Evolutionary conservation across 768 basidiomycete genomes (phyloP).

Genomic region (Russula compacta): DNA sequence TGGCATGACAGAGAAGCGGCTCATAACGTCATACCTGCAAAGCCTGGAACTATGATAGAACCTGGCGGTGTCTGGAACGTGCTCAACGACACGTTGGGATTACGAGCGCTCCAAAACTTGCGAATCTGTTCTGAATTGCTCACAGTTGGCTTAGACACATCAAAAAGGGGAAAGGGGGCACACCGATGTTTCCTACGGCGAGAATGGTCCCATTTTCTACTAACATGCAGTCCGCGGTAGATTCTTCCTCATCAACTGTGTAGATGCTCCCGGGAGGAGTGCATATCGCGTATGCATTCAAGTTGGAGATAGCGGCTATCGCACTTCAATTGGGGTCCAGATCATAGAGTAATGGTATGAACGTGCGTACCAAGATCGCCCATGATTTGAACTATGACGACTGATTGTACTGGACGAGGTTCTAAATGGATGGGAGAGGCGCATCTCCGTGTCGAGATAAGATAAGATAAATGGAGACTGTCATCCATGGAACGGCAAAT

Average conservation of each 20-base stretch:
- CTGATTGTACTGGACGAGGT: background rate
- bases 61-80: conserved; percentile 22
- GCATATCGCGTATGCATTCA: conserved; percentile 47
- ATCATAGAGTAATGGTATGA: background rate
- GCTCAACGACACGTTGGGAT: conserved; percentile 24
- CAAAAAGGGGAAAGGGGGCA: conserved; percentile 11
- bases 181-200: conserved; percentile 8
- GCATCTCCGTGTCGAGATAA: background rate
- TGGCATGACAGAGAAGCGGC: background rate
- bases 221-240: conserved; percentile 9
- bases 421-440: too few species aligned
- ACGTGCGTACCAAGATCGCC: background rate
- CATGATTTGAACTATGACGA: background rate
- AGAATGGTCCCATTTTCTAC: conserved; percentile 7
- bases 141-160: too few species aligned
- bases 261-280: conserved; percentile 46
- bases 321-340: background rate
- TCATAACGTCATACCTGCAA: conserved; percentile 42
- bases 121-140: conserved; percentile 19
- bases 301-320: conserved; percentile 19
- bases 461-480: conserved; percentile 11
- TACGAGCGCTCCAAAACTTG: conserved; percentile 23
- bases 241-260: conserved; percentile 46
- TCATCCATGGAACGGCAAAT: conserved; percentile 15
- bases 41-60: conserved; percentile 59